Evolutionary conservation across 352 stramenopile genomes (phyloP).

Genomic region (Globisporangium uncinulatum): DNA sequence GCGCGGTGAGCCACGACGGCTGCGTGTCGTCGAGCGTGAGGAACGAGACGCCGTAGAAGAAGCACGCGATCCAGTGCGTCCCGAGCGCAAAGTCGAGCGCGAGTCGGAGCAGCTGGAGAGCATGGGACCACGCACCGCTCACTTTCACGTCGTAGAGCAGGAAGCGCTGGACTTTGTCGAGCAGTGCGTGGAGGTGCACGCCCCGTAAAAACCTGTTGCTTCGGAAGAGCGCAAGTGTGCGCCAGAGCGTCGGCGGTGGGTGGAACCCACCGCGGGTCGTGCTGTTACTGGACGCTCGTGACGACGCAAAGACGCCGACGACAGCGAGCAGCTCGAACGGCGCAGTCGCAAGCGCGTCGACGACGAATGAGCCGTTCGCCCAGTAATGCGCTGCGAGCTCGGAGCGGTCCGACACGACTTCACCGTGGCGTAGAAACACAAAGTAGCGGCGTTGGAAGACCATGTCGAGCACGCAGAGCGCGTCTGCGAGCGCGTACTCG

Average conservation of each 20-base stretch:
- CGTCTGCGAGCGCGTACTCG: slow-evolving; percentile 50
- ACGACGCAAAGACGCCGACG: slow-evolving; percentile 8
- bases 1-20: slow-evolving; percentile 50
- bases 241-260: slow-evolving; percentile 29
- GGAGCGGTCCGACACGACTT: slow-evolving; percentile 28
- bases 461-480: slow-evolving; percentile 45
- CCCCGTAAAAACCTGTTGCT: slow-evolving; percentile 48
- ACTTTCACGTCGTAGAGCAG: slow-evolving; percentile 52
- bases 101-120: slow-evolving; percentile 37
- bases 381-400: slow-evolving; percentile 43
- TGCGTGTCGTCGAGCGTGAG: slow-evolving; percentile 22
- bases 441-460: slow-evolving; percentile 55
- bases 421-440: slow-evolving; percentile 36
- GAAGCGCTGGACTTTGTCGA: slow-evolving; percentile 39
- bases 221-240: slow-evolving; percentile 37
- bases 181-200: slow-evolving; percentile 40
- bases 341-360: slow-evolving; percentile 41
- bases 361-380: slow-evolving; percentile 32
- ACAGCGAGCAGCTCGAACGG: slow-evolving; percentile 40
- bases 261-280: slow-evolving; percentile 16
- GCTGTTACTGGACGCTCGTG: slow-evolving; percentile 2
- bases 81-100: slow-evolving; percentile 42
- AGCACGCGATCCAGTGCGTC: slow-evolving; percentile 49
- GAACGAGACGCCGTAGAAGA: slow-evolving; percentile 55
- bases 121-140: slow-evolving; percentile 11